Evolutionary conservation across 306 rosid species (phyloP), one percentile per base, ranked within the genome.

Genomic region (Medicago arabica): DNA sequence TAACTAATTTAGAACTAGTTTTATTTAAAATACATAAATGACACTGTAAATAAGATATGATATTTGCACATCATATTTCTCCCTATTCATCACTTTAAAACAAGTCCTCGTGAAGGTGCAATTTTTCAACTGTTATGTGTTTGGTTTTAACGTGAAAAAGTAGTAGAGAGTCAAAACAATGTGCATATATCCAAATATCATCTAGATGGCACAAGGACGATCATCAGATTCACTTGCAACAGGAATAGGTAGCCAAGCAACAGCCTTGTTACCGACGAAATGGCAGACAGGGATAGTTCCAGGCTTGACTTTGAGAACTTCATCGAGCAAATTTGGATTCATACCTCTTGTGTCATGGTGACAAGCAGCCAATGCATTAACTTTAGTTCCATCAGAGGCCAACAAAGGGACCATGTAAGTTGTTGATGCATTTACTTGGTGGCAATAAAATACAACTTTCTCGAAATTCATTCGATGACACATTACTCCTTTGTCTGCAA

Each of bases 201-300:
- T 13, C 34, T 21, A 57, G 8, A 57, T 57, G 7, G 63, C 63
- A 23, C 63, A 57, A 57, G 63, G 36, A 21, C 7, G 38, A 5
- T 57, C 63, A 21, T 21, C 4, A 1, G n/a, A 21, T 0, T 57
- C 36, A 57, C 38, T 12, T 8, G 7, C 15, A 57, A 57, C 63
- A 57, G 36, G 63, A 57, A 57, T 11, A 13, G 63, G 63, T 21
- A 57, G 4, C 63, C 63, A 57, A 21, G 63, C 63, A 57, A 57
- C 63, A 5, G 63, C 63, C 15, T 57, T 57, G 34, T 57, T 57
- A 6, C 63, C 63, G 21, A 57, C 38, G 10, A 57, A 57, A 57
- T 57, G 63, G 14, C 63, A 57, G 0, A 57, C 63, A 0, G 63
- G 63, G 16, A 57, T 2, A 5, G 63, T 57, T 19, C 63, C 63